Conservation (phyloP, 257 asterid species). For the Avicennia marina region DNA sequence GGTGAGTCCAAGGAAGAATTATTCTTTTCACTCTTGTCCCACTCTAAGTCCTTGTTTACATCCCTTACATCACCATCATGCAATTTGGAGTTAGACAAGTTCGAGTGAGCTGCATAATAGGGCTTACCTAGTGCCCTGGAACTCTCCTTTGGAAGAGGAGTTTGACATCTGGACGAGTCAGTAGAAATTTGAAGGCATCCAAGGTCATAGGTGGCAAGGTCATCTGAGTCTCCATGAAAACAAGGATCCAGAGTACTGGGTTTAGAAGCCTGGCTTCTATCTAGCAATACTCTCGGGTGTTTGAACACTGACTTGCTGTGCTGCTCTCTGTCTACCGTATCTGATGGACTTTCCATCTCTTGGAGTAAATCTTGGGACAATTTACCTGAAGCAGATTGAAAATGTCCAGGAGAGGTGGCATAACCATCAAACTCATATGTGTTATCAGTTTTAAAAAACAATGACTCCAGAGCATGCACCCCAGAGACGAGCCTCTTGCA, state of each 20-base stretch:
- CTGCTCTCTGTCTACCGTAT: background rate
- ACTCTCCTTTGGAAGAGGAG: conserved; percentile 19
- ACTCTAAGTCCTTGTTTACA: conserved; percentile 21
- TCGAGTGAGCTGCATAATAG: conserved; percentile 35
- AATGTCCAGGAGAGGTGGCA: conserved; percentile 9
- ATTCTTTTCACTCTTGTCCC: conserved; percentile 18
- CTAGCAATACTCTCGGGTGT: background rate
- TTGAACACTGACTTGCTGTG: background rate
- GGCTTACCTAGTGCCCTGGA: conserved; percentile 13
- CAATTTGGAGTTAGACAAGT: conserved; percentile 26
- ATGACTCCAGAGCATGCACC: conserved; percentile 18
- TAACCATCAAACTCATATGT: background rate
- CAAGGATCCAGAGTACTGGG: background rate
- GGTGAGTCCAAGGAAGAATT: conserved; percentile 17
- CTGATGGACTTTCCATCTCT: conserved; percentile 3
- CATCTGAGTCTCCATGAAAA: conserved; percentile 17
- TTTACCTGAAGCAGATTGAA: conserved; percentile 8
- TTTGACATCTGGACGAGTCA: conserved; percentile 13
- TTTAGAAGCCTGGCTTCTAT: conserved; percentile 2
- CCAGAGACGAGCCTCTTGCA: conserved; percentile 21
- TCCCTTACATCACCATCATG: conserved; percentile 9
- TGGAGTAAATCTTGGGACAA: conserved; percentile 6
- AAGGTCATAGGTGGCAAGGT: conserved; percentile 23
- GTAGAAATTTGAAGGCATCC: conserved; percentile 19
- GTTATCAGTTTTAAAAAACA: conserved; percentile 21